Percentiles rank a stretch among this genome's conserved stretches.
These are phyloP conservation scores for Jacaranda mimosifolia DNA, from an alignment of 257 asterid species.

Conservation along the genomic window DNA sequence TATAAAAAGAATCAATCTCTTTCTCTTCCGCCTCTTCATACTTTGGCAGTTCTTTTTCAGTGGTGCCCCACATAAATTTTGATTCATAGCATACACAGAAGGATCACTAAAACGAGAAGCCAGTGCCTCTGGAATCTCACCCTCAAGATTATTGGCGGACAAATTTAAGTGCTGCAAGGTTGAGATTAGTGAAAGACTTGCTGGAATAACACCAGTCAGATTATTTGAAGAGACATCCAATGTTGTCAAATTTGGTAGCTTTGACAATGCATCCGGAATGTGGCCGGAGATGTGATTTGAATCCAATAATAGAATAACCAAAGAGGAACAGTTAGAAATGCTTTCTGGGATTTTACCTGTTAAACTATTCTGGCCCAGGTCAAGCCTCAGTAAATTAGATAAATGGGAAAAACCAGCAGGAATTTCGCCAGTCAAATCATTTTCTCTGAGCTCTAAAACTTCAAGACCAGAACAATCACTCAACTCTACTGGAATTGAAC, in stretches of 20 bases:
- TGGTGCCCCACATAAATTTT: conserved; percentile 60
- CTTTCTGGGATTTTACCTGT: conserved; percentile 56
- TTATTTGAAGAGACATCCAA: conserved; percentile 56
- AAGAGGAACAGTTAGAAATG: conserved; percentile 55
- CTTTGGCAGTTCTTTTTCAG: conserved; percentile 45
- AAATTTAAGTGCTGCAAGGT: conserved; percentile 50
- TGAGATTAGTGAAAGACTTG: conserved; percentile 46
- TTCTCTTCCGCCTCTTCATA: conserved; percentile 40
- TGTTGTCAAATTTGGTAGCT: conserved; percentile 41
- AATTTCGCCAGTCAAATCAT: conserved; percentile 48
- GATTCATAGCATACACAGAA: conserved; percentile 50
- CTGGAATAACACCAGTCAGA: conserved; percentile 57
- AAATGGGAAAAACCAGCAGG: conserved; percentile 50
- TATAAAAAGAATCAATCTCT: conserved; percentile 53
- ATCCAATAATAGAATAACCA: conserved; percentile 50
- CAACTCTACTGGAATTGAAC: conserved; percentile 56
- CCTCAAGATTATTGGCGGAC: conserved; percentile 60
- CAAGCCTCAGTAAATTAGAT: conserved; percentile 58
- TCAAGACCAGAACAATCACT: conserved; percentile 62
- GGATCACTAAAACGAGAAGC: conserved; percentile 59
- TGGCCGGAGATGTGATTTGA: conserved; percentile 54
- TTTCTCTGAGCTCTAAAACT: conserved; percentile 50
- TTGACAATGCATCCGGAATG: conserved; percentile 51
- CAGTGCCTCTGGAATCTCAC: conserved; percentile 62
- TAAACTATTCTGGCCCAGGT: conserved; percentile 57